Percentiles rank a stretch among this genome's conserved stretches.
Conservation (phyloP, 768 basidiomycete species). For the Pleurotus citrinopileatus region DNA sequence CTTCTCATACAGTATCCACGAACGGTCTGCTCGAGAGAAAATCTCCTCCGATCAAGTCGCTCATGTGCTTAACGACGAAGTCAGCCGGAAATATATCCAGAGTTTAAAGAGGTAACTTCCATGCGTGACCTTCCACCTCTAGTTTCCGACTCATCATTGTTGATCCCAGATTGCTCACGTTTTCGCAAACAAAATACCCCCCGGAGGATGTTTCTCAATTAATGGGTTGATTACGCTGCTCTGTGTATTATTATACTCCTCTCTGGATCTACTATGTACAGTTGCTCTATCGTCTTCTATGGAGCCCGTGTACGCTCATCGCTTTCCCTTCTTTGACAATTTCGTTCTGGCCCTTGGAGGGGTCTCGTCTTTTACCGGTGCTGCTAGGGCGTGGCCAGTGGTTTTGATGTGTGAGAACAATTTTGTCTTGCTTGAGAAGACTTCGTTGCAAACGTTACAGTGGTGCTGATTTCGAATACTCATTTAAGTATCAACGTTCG, state of each 20-base stretch:
- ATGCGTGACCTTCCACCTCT: not conserved
- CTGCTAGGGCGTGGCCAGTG: slow-evolving; percentile 66
- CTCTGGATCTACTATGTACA: not conserved
- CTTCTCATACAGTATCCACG: slow-evolving; percentile 74
- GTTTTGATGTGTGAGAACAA: slow-evolving; percentile 72
- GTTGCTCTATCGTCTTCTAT: not conserved
- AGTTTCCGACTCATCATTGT: not conserved
- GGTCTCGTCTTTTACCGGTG: slow-evolving; percentile 23
- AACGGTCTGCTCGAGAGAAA: slow-evolving; percentile 96
- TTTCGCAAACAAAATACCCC: slow-evolving; percentile 94
- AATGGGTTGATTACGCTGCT: slow-evolving; percentile 64
- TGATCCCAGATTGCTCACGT: slow-evolving; percentile 77
- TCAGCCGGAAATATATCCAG: slow-evolving; percentile 98
- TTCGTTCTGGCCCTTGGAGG: slow-evolving; percentile 34
- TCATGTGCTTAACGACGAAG: slow-evolving; percentile 98
- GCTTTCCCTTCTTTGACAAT: slow-evolving; percentile 37
- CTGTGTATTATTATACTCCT: not conserved
- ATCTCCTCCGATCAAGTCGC: slow-evolving; percentile 97
- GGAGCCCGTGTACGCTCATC: slow-evolving; percentile 17
- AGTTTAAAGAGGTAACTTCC: slow-evolving; percentile 81
- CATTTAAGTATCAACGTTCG: slow-evolving; percentile 3
- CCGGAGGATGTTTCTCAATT: slow-evolving; percentile 89
- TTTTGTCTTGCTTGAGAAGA: slow-evolving; percentile 68
- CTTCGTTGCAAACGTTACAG: slow-evolving; percentile 69
- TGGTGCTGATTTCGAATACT: slow-evolving; percentile 26